Base-by-base conservation (phyloP, 106 monocot species). In the Alisma plantagoaquatica region DNA sequence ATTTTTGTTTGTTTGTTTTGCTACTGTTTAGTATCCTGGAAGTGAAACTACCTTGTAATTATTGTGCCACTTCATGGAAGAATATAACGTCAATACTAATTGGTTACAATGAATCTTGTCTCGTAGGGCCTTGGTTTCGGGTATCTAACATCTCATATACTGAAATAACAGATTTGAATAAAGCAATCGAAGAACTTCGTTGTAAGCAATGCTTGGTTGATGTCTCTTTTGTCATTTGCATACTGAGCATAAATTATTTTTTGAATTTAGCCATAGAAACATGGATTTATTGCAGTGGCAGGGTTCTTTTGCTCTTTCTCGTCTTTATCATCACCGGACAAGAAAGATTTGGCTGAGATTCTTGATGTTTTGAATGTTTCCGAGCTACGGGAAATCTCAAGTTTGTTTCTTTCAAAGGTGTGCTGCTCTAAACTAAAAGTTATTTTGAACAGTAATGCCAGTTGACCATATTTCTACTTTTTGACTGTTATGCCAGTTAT, bases 101-200 rank as follows among this genome's bases (percentile, higher is more conserved):
- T 10, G 12, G n/a, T 16, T 46, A 3, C 18, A 22, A 4, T 22
- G 16, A 43, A 29, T 30, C 22, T 17, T 53, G 35, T 63, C 7
- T 22, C 63, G 9, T 48, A 96, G 96, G 96, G 12, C 89, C 89
- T 57, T 96, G 89, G 96, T 96, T 96, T 72, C 70, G 84, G 28
- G 64, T 78, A 55, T 76, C 75, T 33, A 69, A 63, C 60, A 77
- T 96, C 33, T 71, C 65, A 23, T 96, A 89, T 45, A 21, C 73
- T 11, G 96, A 96, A 50, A 77, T 96, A 57, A 42, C 56, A 29
- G 77, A 96, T 81, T 54, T 65, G 50, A 26, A 59, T 23, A 60
- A 54, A 55, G 84, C 81, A 70, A 56, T 74, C 48, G 66, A 79
- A 59, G 84, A 89, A 71, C 61, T 96, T 51, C 72, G 74, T 46